Evolutionary conservation across 1,284 basidiomycete genomes (phyloP).

Genomic region (Moesziomyces antarcticus): DNA sequence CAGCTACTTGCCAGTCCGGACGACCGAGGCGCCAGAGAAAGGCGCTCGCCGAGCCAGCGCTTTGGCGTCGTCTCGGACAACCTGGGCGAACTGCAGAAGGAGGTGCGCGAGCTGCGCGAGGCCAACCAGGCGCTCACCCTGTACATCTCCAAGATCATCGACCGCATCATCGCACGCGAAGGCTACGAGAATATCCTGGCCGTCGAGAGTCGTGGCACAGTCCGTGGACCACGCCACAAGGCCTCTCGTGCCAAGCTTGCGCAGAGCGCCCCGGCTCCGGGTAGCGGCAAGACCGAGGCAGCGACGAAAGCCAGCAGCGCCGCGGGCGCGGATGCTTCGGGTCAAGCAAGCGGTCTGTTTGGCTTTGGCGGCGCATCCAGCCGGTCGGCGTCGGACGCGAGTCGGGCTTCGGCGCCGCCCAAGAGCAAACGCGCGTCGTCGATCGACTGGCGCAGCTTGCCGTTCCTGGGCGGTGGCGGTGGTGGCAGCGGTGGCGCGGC

Average conservation of each 20-base stretch:
- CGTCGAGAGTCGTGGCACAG: conserved; percentile 74
- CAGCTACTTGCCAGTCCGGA: conserved; percentile 15
- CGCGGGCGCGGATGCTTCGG: conserved; percentile 7
- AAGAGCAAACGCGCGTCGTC: conserved; percentile 41
- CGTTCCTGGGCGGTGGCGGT: conserved; percentile 43
- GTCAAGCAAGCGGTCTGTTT: conserved; percentile 35
- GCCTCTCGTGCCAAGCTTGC: conserved; percentile 25
- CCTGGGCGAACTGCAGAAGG: conserved; percentile 70
- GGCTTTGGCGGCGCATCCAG: conserved; percentile 22
- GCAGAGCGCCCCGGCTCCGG: background rate
- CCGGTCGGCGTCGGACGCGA: conserved; percentile 1
- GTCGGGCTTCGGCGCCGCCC: conserved; percentile 7
- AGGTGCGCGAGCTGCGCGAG: conserved; percentile 90
- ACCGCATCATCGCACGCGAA: conserved; percentile 90
- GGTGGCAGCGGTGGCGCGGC: conserved; percentile 52
- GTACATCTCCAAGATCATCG: conserved; percentile 95
- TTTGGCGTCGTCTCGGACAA: conserved; percentile 32
- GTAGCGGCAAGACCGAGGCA: no score
- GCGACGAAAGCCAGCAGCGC: conserved; percentile 14
- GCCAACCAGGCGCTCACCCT: conserved; percentile 92
- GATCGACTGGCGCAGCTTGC: conserved; percentile 52
- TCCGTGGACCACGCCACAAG: conserved; percentile 37
- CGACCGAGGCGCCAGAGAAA: conserved; percentile 39
- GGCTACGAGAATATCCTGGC: conserved; percentile 93
- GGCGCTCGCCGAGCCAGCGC: conserved; percentile 53